Conservation (phyloP, 208 protist species). For the Acanthamoeba sp. region DNA sequence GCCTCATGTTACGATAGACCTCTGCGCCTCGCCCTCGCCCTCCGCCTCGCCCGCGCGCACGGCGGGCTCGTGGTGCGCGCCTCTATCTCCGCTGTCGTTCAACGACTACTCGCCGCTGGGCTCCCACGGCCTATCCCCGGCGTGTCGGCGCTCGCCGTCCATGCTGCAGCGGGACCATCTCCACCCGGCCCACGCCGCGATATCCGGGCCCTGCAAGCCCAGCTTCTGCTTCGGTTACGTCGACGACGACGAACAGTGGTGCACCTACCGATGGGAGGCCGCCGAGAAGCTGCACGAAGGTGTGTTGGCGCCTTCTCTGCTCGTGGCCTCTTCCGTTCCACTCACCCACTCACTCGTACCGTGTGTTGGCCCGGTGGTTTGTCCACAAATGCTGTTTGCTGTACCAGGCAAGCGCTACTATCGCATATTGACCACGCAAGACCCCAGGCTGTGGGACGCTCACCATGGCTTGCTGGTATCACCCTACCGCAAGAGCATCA, state of each 20-base stretch:
- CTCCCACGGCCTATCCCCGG: too few species aligned
- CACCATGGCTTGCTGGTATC: not conserved
- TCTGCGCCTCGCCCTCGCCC: not conserved
- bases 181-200: not conserved
- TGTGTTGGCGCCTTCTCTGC: too few species aligned
- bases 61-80: too few species aligned
- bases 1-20: not conserved
- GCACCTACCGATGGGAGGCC: not conserved
- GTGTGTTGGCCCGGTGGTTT: too few species aligned
- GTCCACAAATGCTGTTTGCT: too few species aligned
- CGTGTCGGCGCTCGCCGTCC: too few species aligned
- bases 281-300: constrained; percentile 26
- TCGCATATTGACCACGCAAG: not conserved
- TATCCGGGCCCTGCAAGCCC: not conserved
- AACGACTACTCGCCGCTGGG: not conserved
- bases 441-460: not conserved
- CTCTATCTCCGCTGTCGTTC: not conserved
- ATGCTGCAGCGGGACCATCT: not conserved
- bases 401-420: not conserved
- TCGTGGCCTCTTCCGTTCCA: too few species aligned
- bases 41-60: not conserved
- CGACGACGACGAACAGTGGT: not conserved
- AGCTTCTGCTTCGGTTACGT: constrained; percentile 19
- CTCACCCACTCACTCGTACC: not conserved
- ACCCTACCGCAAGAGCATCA: not conserved